Base-by-base conservation (phyloP, 169 alveolate species). In the Cystoisospora suis region DNA sequence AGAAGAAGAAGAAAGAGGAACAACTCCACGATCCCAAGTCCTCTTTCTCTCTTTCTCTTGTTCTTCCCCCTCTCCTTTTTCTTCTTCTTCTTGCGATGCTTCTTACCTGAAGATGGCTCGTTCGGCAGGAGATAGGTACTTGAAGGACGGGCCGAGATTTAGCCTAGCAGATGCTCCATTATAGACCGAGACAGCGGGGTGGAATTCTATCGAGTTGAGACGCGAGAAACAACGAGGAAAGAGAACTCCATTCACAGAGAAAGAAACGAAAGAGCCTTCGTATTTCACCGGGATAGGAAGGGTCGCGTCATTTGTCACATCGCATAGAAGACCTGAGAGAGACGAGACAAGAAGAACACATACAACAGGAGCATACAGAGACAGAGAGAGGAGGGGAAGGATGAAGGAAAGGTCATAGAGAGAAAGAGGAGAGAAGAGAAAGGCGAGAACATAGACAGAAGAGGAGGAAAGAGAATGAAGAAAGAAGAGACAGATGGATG, bases 151-250 rank as follows among this genome's bases (percentile, higher is more conserved):
- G 40, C 97, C 97, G 46, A 93, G 61, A 69, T 94, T 95, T 45
- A 95, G 85, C 32, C 93, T 75, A 36, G 93, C 97, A 9, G 95
- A 92, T 42, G 95, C 94, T 6, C 96, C 96, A 94, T 94, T 95
- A 75, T 88, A 95, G 44, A 94, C 80, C 23, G 97, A 95, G 75
- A 95, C 94, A 0, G 95, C 93, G 6, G 97, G 97, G 89, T 95
- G 97, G 69, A 94, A 94, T 56, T 95, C 96, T 27, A 94, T 97
- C 47, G 97, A 88, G 65, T 91, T 81, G 38, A 95, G 72, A 3
- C 75, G 85, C 5, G 32, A 61, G 77, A 95, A 87, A 58, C 49
- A 92, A 4, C 92, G 75, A 20, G 89, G 87, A 23, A 58, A 86
- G 27, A 85, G 58, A 83, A 92, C 79, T 27, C 97, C 97, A 59